Conservation (phyloP, 1,284 basidiomycete genomes). For the Fomitopsis pinicola region DNA sequence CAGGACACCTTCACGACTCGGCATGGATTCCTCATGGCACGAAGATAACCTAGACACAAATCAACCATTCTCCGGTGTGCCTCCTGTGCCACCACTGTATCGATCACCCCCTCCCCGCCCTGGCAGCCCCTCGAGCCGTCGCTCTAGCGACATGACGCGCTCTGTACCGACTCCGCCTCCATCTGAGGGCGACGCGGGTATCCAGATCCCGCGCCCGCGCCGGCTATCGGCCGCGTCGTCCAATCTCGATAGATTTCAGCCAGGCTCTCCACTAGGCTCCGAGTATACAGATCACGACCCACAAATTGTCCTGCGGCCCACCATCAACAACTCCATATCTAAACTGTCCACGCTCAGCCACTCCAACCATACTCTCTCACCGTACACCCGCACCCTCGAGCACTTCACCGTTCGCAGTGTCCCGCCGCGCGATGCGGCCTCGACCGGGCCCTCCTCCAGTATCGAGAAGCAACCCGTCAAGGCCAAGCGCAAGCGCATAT, state of each 20-base stretch:
- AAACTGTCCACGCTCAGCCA: conserved; percentile 81
- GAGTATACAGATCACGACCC: conserved; percentile 37
- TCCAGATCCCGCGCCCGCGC: conserved; percentile 23
- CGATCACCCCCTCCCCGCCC: conserved; percentile 23
- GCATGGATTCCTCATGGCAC: conserved; percentile 10
- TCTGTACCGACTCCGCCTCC: conserved; percentile 29
- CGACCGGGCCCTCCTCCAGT: conserved; percentile 23
- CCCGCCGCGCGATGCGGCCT: conserved; percentile 48
- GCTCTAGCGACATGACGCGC: conserved; percentile 27
- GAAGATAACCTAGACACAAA: conserved; percentile 14
- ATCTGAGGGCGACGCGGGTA: conserved; percentile 21
- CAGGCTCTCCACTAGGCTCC: conserved; percentile 35
- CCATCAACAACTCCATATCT: conserved; percentile 70
- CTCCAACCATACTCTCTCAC: conserved; percentile 88
- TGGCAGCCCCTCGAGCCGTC: conserved; percentile 26
- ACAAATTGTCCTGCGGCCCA: conserved; percentile 68
- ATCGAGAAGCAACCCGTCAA: conserved; percentile 54
- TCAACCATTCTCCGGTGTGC: conserved; percentile 25
- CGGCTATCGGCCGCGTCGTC: conserved; percentile 34
- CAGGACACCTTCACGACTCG: conserved; percentile 11
- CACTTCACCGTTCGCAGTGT: conserved; percentile 89
- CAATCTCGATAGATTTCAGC: conserved; percentile 31
- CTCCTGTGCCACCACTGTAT: conserved; percentile 27
- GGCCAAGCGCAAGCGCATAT: conserved; percentile 74
- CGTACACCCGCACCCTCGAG: conserved; percentile 82